Base-by-base conservation (phyloP, 306 rosid species). In the Glycyrrhiza uralensis region DNA sequence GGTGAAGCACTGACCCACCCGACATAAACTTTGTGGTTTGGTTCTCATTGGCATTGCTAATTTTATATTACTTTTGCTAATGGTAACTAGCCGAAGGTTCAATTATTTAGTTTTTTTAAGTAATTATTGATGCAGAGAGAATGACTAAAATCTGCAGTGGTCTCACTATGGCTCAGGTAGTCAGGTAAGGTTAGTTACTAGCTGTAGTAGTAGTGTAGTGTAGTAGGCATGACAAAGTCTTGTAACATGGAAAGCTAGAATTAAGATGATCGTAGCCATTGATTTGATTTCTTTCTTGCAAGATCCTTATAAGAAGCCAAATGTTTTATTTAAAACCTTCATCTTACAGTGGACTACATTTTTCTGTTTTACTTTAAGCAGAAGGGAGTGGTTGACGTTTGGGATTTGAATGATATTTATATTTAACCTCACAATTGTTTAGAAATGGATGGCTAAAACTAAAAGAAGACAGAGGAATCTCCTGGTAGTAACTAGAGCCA, bases 1-100 rank as follows among this genome's bases (percentile, higher is more conserved):
- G 78, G 73, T 58, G 65, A 74, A 77, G 62, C 56, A 57, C 62
- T 74, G 85, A 79, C 85, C 86, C 86, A 78, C 77, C 3, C 2
- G 58, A 44, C 79, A 69, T 50, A 50, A 65, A 75, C 76, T 47
- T 22, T 75, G 76, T 70, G 64, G 77, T 71, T 83, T 62, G 51
- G 74, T 74, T 54, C 79, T 86, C 63, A 66, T 58, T 59, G 74
- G 52, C 65, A 60, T 54, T 78, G 71, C 26, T 38, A 28, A 32
- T 52, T 63, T 72, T 78, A 14, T 66, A 56, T 32, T 64, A 33
- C 51, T 63, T 57, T 50, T 42, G 73, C 29, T 59, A 75, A 81
- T 70, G 84, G 70, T 50, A 72, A 70, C 57, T 80, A 73, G 57
- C 59, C 46, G 42, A 51, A 55, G 62, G 76, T 30, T 41, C 24